Conservation (phyloP, 768 basidiomycete genomes). For the Paxillus rubicundulus region DNA sequence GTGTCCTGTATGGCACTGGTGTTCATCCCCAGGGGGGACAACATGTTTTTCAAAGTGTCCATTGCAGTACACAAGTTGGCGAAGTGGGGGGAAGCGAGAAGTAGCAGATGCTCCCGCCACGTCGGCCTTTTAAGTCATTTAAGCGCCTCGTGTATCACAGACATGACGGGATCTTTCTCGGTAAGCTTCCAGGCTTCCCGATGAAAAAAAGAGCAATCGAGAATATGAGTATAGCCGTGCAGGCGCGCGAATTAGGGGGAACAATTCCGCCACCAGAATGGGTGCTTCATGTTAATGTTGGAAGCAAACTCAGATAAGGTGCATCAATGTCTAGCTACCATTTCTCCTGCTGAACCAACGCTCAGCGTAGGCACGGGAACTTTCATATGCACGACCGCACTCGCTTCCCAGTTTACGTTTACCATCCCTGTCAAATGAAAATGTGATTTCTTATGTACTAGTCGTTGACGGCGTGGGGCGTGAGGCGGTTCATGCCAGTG, state of each 20-base stretch:
- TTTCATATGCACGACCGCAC: not conserved
- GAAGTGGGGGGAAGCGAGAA: slow-evolving; percentile 35
- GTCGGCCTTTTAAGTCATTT: slow-evolving; percentile 40
- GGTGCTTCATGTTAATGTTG: slow-evolving; percentile 7
- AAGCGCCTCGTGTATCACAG: slow-evolving; percentile 34
- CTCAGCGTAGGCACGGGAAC: not conserved
- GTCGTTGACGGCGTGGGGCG: not conserved
- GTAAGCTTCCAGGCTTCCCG: slow-evolving; percentile 21
- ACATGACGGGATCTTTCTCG: slow-evolving; percentile 30
- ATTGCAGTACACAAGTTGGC: slow-evolving; percentile 40
- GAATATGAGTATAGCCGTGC: slow-evolving; percentile 15
- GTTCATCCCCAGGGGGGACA: slow-evolving; percentile 69
- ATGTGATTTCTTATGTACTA: not conserved
- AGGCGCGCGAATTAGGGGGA: slow-evolving; percentile 19
- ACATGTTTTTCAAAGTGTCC: slow-evolving; percentile 68
- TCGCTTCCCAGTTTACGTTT: slow-evolving; percentile 17
- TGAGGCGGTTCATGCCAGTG: not conserved
- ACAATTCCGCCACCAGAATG: slow-evolving; percentile 17
- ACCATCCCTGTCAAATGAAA: slow-evolving; percentile 2
- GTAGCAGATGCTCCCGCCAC: slow-evolving; percentile 24
- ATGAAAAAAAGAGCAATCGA: slow-evolving; percentile 17
- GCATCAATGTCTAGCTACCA: not conserved
- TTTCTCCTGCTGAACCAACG: not conserved
- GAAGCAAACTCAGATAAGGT: slow-evolving; percentile 18
- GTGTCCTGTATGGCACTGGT: slow-evolving; percentile 76